A percentile compares a stretch with the other conserved stretches of the same genome.
Conservation (phyloP, 2,329 filamentous ascomycete species). For the Dothistroma septosporum region DNA sequence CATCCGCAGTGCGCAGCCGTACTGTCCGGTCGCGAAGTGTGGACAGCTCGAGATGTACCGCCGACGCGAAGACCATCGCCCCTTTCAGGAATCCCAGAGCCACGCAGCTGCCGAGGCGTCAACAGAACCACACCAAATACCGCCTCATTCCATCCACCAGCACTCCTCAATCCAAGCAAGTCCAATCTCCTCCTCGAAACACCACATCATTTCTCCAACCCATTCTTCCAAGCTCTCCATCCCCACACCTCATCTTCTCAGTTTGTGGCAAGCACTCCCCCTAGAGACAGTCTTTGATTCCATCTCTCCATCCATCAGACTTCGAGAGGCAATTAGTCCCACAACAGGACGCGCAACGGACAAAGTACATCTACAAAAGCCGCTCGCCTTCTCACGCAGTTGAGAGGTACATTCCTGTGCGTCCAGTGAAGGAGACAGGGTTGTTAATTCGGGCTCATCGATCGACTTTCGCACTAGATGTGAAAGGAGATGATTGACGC, state of each 20-base stretch:
- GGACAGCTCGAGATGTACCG: constrained; percentile 1
- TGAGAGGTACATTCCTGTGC: constrained; percentile 18
- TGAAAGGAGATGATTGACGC: constrained; percentile 61
- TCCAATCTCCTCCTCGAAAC: constrained; percentile 10
- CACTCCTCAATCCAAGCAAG: constrained; percentile 11
- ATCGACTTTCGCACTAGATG: constrained; percentile 43
- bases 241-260: constrained; percentile 50
- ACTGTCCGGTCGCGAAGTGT: not conserved
- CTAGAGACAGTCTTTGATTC: constrained; percentile 95
- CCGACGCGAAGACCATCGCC: not conserved
- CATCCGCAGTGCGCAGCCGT: not conserved
- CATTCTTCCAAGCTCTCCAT: constrained; percentile 6
- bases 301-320: constrained; percentile 52
- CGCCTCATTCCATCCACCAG: constrained; percentile 8
- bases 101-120: constrained; percentile 9
- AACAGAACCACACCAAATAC: constrained; percentile 6
- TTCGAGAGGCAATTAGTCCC: constrained; percentile 56
- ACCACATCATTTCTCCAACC: constrained; percentile 29
- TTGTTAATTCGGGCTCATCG: constrained; percentile 53
- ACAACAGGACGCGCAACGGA: constrained; percentile 52
- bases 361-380: constrained; percentile 97
- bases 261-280: constrained; percentile 70
- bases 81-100: not conserved
- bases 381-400: constrained; percentile 54
- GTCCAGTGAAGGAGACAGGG: constrained; percentile 22